These are phyloP conservation scores for Eutypella sp. DNA, from an alignment of 2,329 filamentous ascomycete species.

Conservation along the genomic window DNA sequence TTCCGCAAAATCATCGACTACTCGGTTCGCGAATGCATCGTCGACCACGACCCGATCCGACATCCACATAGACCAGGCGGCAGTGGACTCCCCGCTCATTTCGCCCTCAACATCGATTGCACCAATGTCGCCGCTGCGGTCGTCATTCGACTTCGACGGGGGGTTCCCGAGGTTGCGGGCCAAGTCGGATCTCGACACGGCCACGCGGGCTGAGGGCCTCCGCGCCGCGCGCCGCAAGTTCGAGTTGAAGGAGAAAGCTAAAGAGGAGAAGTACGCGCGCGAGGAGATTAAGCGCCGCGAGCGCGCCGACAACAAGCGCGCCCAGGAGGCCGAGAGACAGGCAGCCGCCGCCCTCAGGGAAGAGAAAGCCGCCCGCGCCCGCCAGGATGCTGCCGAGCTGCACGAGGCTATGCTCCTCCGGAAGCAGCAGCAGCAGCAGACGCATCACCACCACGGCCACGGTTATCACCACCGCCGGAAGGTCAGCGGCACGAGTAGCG, in stretches of 20 bases:
- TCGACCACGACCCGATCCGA: conserved; percentile 39
- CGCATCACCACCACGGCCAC: no score
- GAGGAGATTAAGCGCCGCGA: conserved; percentile 55
- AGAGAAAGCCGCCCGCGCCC: conserved; percentile 35
- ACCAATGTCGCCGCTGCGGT: conserved; percentile 49
- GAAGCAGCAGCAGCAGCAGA: no score
- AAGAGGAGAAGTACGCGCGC: conserved; percentile 58
- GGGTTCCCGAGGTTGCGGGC: conserved; percentile 54
- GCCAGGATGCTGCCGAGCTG: conserved; percentile 31
- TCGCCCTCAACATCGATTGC: conserved; percentile 32
- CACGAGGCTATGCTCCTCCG: conserved; percentile 24
- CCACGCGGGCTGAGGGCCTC: conserved; percentile 51
- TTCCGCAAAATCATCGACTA: no score
- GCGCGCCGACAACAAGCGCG: conserved; percentile 53
- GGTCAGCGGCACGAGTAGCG: conserved; percentile 23
- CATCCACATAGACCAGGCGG: conserved; percentile 34
- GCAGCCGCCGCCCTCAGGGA: conserved; percentile 41
- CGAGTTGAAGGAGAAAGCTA: conserved; percentile 54
- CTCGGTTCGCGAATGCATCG: background rate
- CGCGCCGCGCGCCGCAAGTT: conserved; percentile 59
- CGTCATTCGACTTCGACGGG: conserved; percentile 51
- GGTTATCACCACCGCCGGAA: conserved; percentile 18
- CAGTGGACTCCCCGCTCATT: conserved; percentile 17
- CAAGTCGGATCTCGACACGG: conserved; percentile 54
- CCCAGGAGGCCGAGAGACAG: conserved; percentile 44